Evolutionary conservation across 495 filamentous ascomycete genomes (phyloP), one percentile per base, ranked within the genome.

Genomic region (Hypoxylon cercidicola): DNA sequence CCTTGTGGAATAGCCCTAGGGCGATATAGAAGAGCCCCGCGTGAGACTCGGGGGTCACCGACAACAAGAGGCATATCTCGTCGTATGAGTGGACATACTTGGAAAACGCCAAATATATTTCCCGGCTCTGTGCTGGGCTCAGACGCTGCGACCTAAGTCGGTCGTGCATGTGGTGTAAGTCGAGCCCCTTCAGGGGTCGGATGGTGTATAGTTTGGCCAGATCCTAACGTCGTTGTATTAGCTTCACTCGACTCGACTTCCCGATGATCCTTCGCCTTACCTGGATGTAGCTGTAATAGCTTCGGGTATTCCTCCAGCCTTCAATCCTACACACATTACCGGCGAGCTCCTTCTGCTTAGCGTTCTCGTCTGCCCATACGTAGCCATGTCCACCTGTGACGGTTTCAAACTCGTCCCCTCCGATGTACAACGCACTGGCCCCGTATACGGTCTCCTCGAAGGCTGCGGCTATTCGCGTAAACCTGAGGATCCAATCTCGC

Each of bases 391-490:
- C 93, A 20, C 82, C 79, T 45, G 79, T 75, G 20, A 83, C 83
- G 16, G 87, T 84, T 34, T 90, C 88, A 45, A 88, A 86, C 48
- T 85, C 84, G 61, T 92, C 88, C 18, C 88, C 88, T 11, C 93
- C 92, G 45, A 96, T 91, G 72, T 93, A 93, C n/a, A 99, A 82
- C 21, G 93, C 90, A 48, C 89, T 92, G 15, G 90, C 90, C 15
- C 95, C 96, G 66, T 94, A 97, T 5, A 99, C 95, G 21, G 86
- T 86, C 75, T 98, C 95, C 73, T 99, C 95, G 67, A 98, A 98
- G 11, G 92, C 92, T 1, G 95, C 93, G 5, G 95, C 89, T 34
- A 98, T 88, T 13, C 94, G 87, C 5, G 92, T 92, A 77, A 99
- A 98, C 70, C 92, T 93, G 50, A 88, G 80, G 12, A 97, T 88